Base-by-base conservation (phyloP, 495 filamentous ascomycete species). In the Hypoxylon rickii region DNA sequence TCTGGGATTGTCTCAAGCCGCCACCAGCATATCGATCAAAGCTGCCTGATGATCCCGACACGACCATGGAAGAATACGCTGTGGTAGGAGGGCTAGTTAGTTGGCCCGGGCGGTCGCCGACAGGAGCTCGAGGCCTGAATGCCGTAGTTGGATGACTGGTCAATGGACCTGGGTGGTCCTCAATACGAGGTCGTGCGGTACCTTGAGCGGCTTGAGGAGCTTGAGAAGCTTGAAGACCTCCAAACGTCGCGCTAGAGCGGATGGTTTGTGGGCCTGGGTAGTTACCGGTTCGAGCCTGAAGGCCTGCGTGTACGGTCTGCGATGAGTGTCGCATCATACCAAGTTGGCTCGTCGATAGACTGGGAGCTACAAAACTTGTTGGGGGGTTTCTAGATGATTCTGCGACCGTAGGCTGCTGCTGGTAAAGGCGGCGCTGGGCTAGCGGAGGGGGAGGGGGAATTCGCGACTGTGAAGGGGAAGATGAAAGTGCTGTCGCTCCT, bases 21-120 rank as follows among this genome's bases (percentile, higher is more conserved):
- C 18, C 43, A 3, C 32, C 17, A n/a, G 20, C 12, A 7, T 19
- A 19, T 12, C 38, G 26, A 16, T 54, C 18, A 24, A 45, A 22
- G 18, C 15, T 31, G 3, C 44, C 17, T 20, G 32, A 21, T 6
- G 42, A 38, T 20, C 17, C 44, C 16, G 55, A 33, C 8, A 59
- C 44, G 26, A 33, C 4, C 11, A 44, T 15, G 20, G 19, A 4
- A 19, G 46, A 20, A 44, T 13, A 32, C n/a, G 13, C 6, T 31
- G 49, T 44, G 10, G 52, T 31, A 1, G 43, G 49, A 6, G 50
- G 44, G 18, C 51, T 50, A 1, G 41, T 58, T 6, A 60, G 43
- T 11, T 51, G 64, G 1, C 47, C 51, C 1, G 49, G 32, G 32
- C n/a, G 32, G n/a, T 34, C 32, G n/a, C n/a, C n/a, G n/a, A n/a